phyloP scores from a whole-genome alignment of 2,329 filamentous ascomycete species.

The Pseudogymnoascus sp. region DNA sequence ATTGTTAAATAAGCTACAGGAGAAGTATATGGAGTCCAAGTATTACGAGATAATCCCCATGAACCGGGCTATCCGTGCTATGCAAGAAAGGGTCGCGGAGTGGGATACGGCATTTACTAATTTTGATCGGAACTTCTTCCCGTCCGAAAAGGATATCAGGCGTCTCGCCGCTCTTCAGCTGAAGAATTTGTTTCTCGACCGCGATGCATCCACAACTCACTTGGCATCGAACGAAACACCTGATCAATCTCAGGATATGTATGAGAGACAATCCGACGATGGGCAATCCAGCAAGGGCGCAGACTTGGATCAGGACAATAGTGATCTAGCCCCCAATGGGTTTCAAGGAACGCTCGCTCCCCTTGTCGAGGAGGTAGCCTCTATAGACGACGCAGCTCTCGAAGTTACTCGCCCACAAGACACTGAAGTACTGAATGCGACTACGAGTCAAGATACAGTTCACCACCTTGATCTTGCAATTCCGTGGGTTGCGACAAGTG shows the following conservation, averaged over 20 bases:
- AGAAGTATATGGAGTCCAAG: slow-evolving; percentile 84
- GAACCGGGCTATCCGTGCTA: slow-evolving; percentile 78
- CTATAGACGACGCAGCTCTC: neutral
- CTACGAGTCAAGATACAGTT: slow-evolving; percentile 25
- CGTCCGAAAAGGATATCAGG: slow-evolving; percentile 89
- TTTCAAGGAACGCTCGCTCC: neutral
- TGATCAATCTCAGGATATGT: slow-evolving; percentile 43
- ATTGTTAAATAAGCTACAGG: slow-evolving; percentile 70
- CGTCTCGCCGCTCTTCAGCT: slow-evolving; percentile 86
- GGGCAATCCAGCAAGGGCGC: neutral
- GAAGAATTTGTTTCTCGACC: slow-evolving; percentile 86
- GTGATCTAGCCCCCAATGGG: neutral
- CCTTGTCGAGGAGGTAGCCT: neutral
- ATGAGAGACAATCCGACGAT: slow-evolving; percentile 34
- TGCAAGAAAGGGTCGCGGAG: slow-evolving; percentile 84
- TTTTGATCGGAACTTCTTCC: slow-evolving; percentile 89
- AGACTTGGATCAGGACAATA: neutral
- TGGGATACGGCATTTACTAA: slow-evolving; percentile 89
- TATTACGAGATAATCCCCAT: slow-evolving; percentile 97
- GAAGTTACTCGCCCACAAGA: neutral
- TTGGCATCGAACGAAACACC: slow-evolving; percentile 59
- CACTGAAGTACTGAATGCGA: neutral
- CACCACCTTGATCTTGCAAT: slow-evolving; percentile 55
- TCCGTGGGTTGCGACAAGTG: slow-evolving; percentile 9
- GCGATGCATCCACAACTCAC: slow-evolving; percentile 70